Percentiles rank a stretch among this genome's conserved stretches.
Conservation (phyloP, 495 filamentous ascomycete genomes). For the Penicillium psychrofluorescens region DNA sequence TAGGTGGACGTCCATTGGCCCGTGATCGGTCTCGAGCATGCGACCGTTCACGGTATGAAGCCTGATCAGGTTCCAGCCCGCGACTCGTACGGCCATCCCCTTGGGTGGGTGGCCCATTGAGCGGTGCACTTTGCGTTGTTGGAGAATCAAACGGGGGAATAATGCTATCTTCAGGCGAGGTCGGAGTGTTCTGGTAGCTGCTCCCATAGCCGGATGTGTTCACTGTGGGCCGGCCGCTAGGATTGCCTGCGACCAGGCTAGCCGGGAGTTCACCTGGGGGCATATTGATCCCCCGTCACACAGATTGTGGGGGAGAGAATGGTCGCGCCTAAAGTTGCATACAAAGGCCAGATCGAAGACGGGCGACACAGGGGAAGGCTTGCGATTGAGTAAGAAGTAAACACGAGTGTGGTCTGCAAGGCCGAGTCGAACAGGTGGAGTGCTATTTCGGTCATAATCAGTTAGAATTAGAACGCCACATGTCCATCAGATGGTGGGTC, state of each 20-base stretch:
- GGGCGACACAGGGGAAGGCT: background rate
- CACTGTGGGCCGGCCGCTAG: constrained; percentile 31
- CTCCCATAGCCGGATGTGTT: constrained; percentile 34
- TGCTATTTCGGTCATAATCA: background rate
- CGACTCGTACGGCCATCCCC: constrained; percentile 27
- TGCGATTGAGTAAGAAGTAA: too few relatives aligned
- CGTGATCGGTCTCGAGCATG: constrained; percentile 36
- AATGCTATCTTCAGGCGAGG: constrained; percentile 37
- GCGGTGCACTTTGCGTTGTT: constrained; percentile 23
- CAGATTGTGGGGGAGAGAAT: constrained; percentile 7
- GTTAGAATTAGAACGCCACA: constrained; percentile 1
- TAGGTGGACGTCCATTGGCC: constrained; percentile 33
- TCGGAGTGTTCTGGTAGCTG: constrained; percentile 35
- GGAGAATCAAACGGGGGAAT: constrained; percentile 36
- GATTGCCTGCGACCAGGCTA: constrained; percentile 43
- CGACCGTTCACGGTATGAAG: constrained; percentile 30
- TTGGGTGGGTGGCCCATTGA: constrained; percentile 23
- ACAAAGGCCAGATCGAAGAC: constrained; percentile 7
- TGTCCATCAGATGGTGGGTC: too few relatives aligned
- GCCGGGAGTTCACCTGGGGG: constrained; percentile 41
- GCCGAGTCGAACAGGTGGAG: background rate
- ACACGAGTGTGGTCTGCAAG: too few relatives aligned
- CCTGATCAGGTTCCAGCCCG: constrained; percentile 28
- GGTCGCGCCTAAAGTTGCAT: constrained; percentile 10
- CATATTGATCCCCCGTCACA: constrained; percentile 31